Base-by-base conservation (phyloP, 2,329 filamentous ascomycete species). In the Camillea tinctor region DNA sequence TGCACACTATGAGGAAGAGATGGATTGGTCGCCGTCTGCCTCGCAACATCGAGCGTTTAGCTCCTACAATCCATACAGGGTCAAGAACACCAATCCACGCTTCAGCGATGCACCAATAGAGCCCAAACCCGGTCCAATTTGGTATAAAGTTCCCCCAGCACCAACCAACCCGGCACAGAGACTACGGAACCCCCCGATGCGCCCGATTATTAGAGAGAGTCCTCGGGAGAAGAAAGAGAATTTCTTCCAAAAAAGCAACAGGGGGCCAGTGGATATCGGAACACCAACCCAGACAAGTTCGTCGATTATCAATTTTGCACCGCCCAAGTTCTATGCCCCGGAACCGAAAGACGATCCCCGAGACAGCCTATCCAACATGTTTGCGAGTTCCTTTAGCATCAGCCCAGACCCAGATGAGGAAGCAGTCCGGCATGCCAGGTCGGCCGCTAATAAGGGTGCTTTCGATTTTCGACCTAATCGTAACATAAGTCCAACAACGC, bases 11-110 rank as follows among this genome's bases (percentile, higher is more conserved):
- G 77, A 77, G 1, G 84, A 89, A 48, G 82, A 83, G 58, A 93
- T 93, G 90, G 90, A 93, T 69, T 92, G 89, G 86, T 84, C 87
- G 2, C 88, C 88, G 0, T 86, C 85, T 0, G 76, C 78, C 58
- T 81, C 81, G n/a, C 76, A 78, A 54, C 76, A 86, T 61, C 82
- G 83, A 56, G 84, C 83, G 8, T 87, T 87, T 69, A 80, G 78
- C 60, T 74, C 80, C 51, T 73, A 76, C 52, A 73, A 79, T 40
- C 66, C 77, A 17, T 72, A 77, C 50, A 74, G 72, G 55, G 66
- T 74, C 60, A 75, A 77, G 51, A 76, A 78, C 50, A 65, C 74
- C 74, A 64, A 79, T 75, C 68, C 77, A 7, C 71, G 76, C 1
- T 84, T 84, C 60, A 78, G 75, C 52, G 76, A 82, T 57, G 72